Evolutionary conservation across 192 early-diverging fungal genomes (phyloP), one percentile per base, ranked within the genome.

Genomic region (Diversispora epigaea): DNA sequence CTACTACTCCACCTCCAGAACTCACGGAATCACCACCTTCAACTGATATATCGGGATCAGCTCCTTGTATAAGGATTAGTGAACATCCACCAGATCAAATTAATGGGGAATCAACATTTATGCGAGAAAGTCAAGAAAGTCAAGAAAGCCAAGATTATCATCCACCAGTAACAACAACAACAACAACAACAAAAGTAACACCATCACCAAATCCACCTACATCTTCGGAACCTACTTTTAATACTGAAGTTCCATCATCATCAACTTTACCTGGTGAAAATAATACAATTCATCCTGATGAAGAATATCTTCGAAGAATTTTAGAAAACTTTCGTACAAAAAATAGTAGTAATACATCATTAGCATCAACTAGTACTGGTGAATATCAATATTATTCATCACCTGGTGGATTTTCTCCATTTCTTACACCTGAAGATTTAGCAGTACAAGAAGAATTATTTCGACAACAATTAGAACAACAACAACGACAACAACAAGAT

Each of bases 271-370:
- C 41, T 41, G 32, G 50, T 41, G 50, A 70, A 39, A 32, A 70
- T 17, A 25, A 62, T 17, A 44, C 15, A 46, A 12, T 49, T 49
- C 8, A 21, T 22, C 39, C 39, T 40, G 22, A 75, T 10, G 21
- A 75, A 46, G 73, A 75, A 40, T 21, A 64, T 21, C 22, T 50
- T 64, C 43, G 61, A n/a, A 19, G 46, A 63, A 39, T 64, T 25
- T 12, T 75, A 47, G 15, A 25, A 52, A 75, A 75, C 41, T 14
- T 73, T 60, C 44, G 22, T n/a, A 9, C 17, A 67, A 39, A 21
- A 21, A 75, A 75, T 75, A 75, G 41, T 55, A 75, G 61, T 41
- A 19, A 46, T n/a, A 40, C 50, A 4, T 75, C 73, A 41, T 19
- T 75, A 40, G 41, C 58, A n/a, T 75, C 73, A 39, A 62, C 72